Conservation (phyloP, 179 eudicot genomes). For the Drosera spatulata region DNA sequence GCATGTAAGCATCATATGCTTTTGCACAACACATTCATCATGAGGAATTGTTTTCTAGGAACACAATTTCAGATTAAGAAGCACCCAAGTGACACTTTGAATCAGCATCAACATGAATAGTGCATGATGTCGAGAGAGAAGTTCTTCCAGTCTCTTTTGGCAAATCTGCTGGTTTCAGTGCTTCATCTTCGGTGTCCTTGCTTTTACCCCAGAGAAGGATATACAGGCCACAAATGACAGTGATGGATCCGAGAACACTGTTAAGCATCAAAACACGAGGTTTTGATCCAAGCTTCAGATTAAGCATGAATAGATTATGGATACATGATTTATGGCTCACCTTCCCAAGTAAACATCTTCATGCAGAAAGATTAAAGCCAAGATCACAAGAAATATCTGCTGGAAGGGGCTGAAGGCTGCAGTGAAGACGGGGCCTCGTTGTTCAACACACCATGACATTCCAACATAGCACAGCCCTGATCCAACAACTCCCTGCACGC, state of each 20-base stretch:
- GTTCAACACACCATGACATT: slow-evolving; percentile 80
- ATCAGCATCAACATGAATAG: neutral
- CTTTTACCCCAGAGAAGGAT: slow-evolving; percentile 78
- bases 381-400: slow-evolving; percentile 42
- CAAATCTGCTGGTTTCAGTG: slow-evolving; percentile 11
- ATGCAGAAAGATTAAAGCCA: slow-evolving; percentile 46
- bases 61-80: too few relatives aligned
- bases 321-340: slow-evolving; percentile 10
- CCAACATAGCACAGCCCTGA: slow-evolving; percentile 72
- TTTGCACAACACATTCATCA: too few relatives aligned
- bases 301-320: too few relatives aligned
- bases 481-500: slow-evolving; percentile 56
- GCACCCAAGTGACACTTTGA: neutral
- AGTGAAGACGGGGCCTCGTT: slow-evolving; percentile 75
- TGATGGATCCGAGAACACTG: slow-evolving; percentile 69
- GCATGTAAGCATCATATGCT: too few relatives aligned
- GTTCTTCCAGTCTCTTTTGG: slow-evolving; percentile 6
- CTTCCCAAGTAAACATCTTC: slow-evolving; percentile 71
- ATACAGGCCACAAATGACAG: slow-evolving; percentile 58
- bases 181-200: slow-evolving; percentile 11
- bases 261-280: neutral
- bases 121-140: neutral
- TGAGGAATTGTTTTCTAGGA: too few relatives aligned
- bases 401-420: slow-evolving; percentile 74
- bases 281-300: too few relatives aligned